These are phyloP conservation scores for Fusarium citri DNA, from an alignment of 2,329 filamentous ascomycete species.

Conservation along the genomic window DNA sequence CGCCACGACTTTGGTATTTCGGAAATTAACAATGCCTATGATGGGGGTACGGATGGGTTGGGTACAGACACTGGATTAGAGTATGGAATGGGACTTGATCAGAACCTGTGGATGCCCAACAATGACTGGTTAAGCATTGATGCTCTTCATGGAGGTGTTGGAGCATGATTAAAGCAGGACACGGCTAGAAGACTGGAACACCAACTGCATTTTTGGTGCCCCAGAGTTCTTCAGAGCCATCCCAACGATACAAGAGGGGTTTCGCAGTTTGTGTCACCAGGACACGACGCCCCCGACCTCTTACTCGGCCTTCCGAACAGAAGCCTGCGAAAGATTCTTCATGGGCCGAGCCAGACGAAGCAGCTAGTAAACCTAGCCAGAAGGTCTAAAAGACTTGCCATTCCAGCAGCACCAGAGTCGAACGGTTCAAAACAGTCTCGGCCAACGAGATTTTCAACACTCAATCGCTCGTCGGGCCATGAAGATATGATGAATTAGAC, in stretches of 20 bases:
- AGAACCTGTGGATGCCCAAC: conserved; percentile 52
- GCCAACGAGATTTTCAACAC: not conserved
- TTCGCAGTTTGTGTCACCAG: not conserved
- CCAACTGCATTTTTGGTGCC: not conserved
- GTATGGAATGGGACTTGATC: conserved; percentile 57
- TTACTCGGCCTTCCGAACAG: not conserved
- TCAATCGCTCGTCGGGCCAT: not conserved
- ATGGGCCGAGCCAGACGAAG: not conserved
- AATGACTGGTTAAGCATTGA: conserved; percentile 51
- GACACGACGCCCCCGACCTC: not conserved
- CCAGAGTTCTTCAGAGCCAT: conserved; percentile 25
- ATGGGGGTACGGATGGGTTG: conserved; percentile 60
- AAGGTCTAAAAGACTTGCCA: not conserved
- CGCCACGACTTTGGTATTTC: conserved; percentile 50
- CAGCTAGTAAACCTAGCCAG: too few species aligned
- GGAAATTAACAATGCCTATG: conserved; percentile 63
- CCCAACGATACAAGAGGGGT: not conserved
- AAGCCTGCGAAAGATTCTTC: not conserved
- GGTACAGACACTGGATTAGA: conserved; percentile 59
- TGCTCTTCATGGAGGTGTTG: conserved; percentile 49
- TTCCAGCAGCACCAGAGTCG: not conserved
- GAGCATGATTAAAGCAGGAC: conserved; percentile 34
- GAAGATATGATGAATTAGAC: not conserved
- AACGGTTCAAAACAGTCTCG: not conserved
- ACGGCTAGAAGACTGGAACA: conserved; percentile 9